Evolutionary conservation across 495 filamentous ascomycete species (phyloP).

Genomic region (Aspergillus bertholletiae): DNA sequence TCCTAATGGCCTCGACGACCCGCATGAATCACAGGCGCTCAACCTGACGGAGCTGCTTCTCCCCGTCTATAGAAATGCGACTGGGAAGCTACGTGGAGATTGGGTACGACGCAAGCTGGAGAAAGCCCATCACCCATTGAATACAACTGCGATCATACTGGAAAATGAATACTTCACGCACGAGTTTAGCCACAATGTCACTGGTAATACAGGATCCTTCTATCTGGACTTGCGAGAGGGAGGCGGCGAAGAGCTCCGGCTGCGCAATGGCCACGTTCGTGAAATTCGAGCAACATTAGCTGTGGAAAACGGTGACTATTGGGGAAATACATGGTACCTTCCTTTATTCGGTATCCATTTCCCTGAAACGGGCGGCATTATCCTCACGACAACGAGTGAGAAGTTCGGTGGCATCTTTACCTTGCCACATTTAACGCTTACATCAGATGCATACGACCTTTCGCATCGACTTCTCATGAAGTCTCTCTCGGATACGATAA

Average conservation of each 20-base stretch:
- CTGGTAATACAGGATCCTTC: constrained; percentile 49
- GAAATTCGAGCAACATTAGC: constrained; percentile 62
- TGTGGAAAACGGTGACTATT: constrained; percentile 66
- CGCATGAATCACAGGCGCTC: constrained; percentile 35
- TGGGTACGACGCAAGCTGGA: constrained; percentile 62
- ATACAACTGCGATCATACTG: constrained; percentile 46
- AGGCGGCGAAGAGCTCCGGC: constrained; percentile 30
- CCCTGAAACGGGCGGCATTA: constrained; percentile 65
- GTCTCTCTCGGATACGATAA: constrained; percentile 64
- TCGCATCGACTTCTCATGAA: constrained; percentile 65
- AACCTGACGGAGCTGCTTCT: constrained; percentile 41
- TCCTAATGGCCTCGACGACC: constrained; percentile 32
- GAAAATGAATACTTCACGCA: constrained; percentile 48
- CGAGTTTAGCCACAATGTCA: constrained; percentile 66
- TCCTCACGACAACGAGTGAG: constrained; percentile 84
- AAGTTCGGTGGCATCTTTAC: constrained; percentile 89
- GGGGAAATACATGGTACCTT: constrained; percentile 69
- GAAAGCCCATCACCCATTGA: constrained; percentile 39
- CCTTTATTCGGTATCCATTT: constrained; percentile 80
- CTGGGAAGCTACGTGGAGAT: constrained; percentile 68
- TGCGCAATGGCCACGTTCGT: constrained; percentile 40
- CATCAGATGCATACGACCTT: constrained; percentile 59
- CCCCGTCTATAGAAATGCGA: constrained; percentile 75
- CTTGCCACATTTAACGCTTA: constrained; percentile 76
- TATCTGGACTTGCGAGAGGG: constrained; percentile 44